phyloP scores from a whole-genome alignment of 257 asterid genomes.

The Solanum chiquidenum region DNA sequence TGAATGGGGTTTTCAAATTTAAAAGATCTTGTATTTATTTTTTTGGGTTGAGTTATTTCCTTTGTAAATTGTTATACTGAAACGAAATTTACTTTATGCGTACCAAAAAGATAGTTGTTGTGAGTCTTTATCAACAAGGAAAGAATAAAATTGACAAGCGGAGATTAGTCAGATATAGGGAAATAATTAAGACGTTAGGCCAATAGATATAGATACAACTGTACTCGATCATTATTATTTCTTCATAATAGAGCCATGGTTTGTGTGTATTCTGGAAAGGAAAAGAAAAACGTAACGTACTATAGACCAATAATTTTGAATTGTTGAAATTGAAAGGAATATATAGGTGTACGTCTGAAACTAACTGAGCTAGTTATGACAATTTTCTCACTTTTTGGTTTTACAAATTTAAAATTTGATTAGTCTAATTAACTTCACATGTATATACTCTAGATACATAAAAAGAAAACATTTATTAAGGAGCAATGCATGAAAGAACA shows the following conservation, averaged over 20 bases:
- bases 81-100: not conserved
- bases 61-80: too few relatives aligned
- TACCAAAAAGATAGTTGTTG: accelerated
- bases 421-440: not conserved
- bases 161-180: not conserved
- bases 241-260: not conserved
- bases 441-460: not conserved
- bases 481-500: not conserved
- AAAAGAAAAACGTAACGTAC: not conserved
- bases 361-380: too few relatives aligned
- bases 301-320: not conserved
- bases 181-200: not conserved
- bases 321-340: not conserved
- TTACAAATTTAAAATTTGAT: too few relatives aligned
- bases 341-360: not conserved
- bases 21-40: too few relatives aligned
- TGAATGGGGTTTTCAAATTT: too few relatives aligned
- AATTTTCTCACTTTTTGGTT: too few relatives aligned
- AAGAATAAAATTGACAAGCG: not conserved
- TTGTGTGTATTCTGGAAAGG: not conserved
- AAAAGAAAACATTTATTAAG: not conserved
- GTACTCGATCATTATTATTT: not conserved
- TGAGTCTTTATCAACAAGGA: too few relatives aligned
- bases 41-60: too few relatives aligned
- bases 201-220: too few relatives aligned